Conservation (phyloP, 768 basidiomycete species). For the Termitomyces sp. region DNA sequence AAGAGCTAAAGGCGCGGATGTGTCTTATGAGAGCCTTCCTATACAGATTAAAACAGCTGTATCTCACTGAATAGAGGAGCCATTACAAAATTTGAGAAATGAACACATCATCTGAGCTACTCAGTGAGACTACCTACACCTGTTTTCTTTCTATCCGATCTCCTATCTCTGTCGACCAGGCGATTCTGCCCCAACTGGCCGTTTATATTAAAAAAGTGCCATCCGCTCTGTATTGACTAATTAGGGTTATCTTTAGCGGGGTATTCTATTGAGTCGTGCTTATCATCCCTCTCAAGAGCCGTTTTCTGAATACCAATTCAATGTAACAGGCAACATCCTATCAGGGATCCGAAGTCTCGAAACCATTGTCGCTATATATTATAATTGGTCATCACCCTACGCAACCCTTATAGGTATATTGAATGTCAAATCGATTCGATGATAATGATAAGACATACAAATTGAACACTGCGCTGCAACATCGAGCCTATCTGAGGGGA, state of each 20-base stretch:
- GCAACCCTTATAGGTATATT: background rate
- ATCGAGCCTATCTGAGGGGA: background rate
- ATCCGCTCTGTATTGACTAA: no score
- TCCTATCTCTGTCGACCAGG: no score
- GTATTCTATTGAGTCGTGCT: background rate
- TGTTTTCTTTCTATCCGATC: no score
- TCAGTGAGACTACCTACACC: no score
- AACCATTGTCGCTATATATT: background rate
- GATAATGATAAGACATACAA: background rate
- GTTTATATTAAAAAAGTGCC: no score
- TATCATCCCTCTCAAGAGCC: background rate
- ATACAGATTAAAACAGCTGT: slow-evolving; percentile 1
- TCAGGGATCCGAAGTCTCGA: background rate
- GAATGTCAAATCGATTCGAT: no score
- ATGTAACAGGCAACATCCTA: background rate
- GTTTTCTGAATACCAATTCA: background rate
- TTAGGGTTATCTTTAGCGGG: no score
- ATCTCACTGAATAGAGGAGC: background rate
- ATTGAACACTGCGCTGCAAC: no score
- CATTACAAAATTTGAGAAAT: background rate
- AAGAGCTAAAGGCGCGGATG: slow-evolving; percentile 19
- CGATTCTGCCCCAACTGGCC: no score
- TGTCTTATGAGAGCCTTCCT: slow-evolving; percentile 1
- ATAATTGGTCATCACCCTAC: background rate
- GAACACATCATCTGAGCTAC: background rate